Evolutionary conservation across 2,329 filamentous ascomycete species (phyloP).

Genomic region (Metarhizium robertsii): DNA sequence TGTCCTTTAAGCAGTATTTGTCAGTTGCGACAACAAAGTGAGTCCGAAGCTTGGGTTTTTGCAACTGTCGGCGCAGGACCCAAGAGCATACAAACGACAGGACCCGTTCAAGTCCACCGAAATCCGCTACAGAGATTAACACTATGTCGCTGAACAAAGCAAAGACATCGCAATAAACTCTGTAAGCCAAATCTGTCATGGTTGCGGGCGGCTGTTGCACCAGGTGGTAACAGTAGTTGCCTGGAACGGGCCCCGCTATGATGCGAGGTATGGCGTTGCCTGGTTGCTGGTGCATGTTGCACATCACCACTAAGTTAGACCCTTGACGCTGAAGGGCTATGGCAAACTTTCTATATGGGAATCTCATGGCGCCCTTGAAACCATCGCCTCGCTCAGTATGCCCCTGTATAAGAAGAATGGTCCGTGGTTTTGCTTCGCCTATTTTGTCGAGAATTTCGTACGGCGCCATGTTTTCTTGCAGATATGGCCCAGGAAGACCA

Average conservation of each 20-base stretch:
- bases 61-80: neutral
- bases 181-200: neutral
- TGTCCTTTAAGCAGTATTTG: neutral
- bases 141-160: neutral
- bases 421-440: neutral
- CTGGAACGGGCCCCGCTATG: neutral
- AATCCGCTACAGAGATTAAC: neutral
- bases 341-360: neutral
- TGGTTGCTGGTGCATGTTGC: neutral
- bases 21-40: neutral
- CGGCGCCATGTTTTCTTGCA: neutral
- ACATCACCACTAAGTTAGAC: neutral
- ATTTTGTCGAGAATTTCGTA: neutral
- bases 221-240: neutral
- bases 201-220: neutral
- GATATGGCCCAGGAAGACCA: neutral
- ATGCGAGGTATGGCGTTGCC: neutral
- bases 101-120: neutral
- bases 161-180: neutral
- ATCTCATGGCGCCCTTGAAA: neutral
- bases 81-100: neutral
- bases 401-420: neutral
- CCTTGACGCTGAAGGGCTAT: neutral
- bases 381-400: neutral
- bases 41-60: neutral